A percentile compares a stretch with the other conserved stretches of the same genome.
These are phyloP conservation scores for Fusarium liriodendri DNA, from an alignment of 2,329 filamentous ascomycete genomes.

Conservation along the genomic window DNA sequence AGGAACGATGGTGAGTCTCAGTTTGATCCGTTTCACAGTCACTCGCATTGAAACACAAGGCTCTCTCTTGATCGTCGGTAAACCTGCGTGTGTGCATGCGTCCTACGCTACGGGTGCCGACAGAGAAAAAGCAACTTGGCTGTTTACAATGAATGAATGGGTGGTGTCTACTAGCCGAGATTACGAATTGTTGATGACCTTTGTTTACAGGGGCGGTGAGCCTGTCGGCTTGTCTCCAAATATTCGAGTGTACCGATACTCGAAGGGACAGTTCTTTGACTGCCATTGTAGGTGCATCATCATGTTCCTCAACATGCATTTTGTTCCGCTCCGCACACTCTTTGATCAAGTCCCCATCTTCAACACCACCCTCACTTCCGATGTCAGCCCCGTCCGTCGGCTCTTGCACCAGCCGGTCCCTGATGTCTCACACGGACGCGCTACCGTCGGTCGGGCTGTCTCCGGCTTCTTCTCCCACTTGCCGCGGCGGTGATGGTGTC, in stretches of 20 bases:
- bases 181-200: slow-evolving; percentile 21
- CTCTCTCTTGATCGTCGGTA: not conserved
- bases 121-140: slow-evolving; percentile 19
- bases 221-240: slow-evolving; percentile 88
- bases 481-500: not conserved
- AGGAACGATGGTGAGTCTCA: slow-evolving; percentile 58
- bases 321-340: not conserved
- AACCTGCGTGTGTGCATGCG: not conserved
- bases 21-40: not conserved
- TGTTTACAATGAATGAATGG: not conserved
- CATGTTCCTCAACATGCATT: not conserved
- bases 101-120: not conserved
- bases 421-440: not conserved
- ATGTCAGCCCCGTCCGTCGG: not conserved
- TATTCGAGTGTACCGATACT: slow-evolving; percentile 90
- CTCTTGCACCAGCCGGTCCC: not conserved
- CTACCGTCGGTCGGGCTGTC: not conserved
- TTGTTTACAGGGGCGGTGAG: slow-evolving; percentile 77
- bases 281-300: slow-evolving; percentile 77
- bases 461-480: not conserved
- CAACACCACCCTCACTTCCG: not conserved
- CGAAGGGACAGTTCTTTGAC: slow-evolving; percentile 88
- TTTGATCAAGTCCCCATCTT: not conserved
- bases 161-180: slow-evolving; percentile 1
- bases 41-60: not conserved